Percentiles rank a stretch among this genome's conserved stretches.
phyloP scores from a whole-genome alignment of 2,329 filamentous ascomycete species.

The Cyphellophora europaea region DNA sequence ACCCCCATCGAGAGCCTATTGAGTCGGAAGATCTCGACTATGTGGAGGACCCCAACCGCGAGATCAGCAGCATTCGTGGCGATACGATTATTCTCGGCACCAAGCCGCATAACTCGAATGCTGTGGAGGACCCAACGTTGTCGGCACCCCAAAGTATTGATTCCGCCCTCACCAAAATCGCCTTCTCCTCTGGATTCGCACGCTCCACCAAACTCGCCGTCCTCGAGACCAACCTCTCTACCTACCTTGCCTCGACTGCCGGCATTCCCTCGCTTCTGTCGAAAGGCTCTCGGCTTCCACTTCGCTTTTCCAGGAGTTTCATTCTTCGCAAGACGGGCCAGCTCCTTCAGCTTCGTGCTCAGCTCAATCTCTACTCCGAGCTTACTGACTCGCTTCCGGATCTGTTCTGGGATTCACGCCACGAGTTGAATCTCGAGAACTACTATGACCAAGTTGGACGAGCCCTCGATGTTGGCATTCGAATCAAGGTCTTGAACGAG shows the following conservation, averaged over 20 bases:
- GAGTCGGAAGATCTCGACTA: constrained; percentile 91
- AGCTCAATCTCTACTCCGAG: constrained; percentile 94
- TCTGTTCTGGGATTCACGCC: constrained; percentile 88
- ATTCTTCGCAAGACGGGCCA: constrained; percentile 92
- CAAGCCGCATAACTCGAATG: constrained; percentile 31
- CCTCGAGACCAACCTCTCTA: constrained; percentile 69
- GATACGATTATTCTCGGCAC: constrained; percentile 87
- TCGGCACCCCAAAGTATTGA: constrained; percentile 33
- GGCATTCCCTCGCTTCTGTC: constrained; percentile 72
- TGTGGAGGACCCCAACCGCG: constrained; percentile 60
- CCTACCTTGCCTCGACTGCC: constrained; percentile 80
- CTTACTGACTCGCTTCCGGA: constrained; percentile 91
- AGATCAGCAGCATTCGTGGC: constrained; percentile 69
- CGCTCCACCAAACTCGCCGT: constrained; percentile 89
- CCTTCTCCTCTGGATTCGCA: constrained; percentile 89
- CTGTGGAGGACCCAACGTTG: constrained; percentile 14
- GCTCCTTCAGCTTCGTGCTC: constrained; percentile 76
- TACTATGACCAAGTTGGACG: constrained; percentile 93
- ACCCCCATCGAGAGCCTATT: constrained; percentile 59
- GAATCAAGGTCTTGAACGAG: constrained; percentile 86
- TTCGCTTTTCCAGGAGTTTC: constrained; percentile 54
- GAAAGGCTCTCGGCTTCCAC: constrained; percentile 52
- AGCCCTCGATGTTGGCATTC: constrained; percentile 80
- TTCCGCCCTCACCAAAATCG: constrained; percentile 80
- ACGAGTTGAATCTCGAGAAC: constrained; percentile 81